These are phyloP conservation scores for Boletus reticuloceps DNA, from an alignment of 768 basidiomycete species.

Conservation along the genomic window DNA sequence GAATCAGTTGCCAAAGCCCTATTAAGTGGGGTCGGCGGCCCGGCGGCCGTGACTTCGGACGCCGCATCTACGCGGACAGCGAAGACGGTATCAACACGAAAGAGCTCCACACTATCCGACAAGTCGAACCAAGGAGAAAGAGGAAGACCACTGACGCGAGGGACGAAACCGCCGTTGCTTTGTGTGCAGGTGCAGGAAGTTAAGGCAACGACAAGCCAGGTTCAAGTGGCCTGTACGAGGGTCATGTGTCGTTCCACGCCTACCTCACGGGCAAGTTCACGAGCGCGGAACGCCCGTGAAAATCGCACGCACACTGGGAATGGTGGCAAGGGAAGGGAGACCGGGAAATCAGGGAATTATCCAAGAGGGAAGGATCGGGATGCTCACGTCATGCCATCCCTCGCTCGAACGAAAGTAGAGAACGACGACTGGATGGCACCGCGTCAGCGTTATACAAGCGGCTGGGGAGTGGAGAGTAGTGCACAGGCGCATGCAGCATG, in stretches of 20 bases:
- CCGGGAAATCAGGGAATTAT: constrained; percentile 16
- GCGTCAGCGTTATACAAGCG: constrained; percentile 33
- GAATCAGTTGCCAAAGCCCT: constrained; percentile 68
- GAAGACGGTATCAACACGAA: constrained; percentile 22
- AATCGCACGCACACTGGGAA: constrained; percentile 8
- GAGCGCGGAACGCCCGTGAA: constrained; percentile 30
- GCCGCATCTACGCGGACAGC: constrained; percentile 23
- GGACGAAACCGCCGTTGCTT: constrained; percentile 32
- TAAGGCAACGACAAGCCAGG: constrained; percentile 26
- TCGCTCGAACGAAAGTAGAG: constrained; percentile 59
- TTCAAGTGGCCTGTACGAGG: constrained; percentile 47
- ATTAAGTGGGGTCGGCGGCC: constrained; percentile 47
- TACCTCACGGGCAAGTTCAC: constrained; percentile 56
- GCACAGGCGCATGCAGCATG: constrained; percentile 16
- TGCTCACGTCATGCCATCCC: constrained; percentile 49
- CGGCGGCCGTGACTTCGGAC: constrained; percentile 30
- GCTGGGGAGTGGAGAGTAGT: constrained; percentile 29
- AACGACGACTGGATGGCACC: constrained; percentile 51
- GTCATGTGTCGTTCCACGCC: constrained; percentile 74
- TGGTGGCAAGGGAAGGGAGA: constrained; percentile 26
- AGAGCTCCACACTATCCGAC: constrained; percentile 23
- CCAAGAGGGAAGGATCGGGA: constrained; percentile 30
- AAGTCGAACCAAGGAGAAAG: constrained; percentile 24
- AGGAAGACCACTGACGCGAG: constrained; percentile 9
- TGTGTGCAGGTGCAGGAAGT: constrained; percentile 33